Percentiles rank a stretch among this genome's conserved stretches.
These are phyloP conservation scores for Chaetomium sp. DNA, from an alignment of 2,329 filamentous ascomycete genomes.

Conservation along the genomic window DNA sequence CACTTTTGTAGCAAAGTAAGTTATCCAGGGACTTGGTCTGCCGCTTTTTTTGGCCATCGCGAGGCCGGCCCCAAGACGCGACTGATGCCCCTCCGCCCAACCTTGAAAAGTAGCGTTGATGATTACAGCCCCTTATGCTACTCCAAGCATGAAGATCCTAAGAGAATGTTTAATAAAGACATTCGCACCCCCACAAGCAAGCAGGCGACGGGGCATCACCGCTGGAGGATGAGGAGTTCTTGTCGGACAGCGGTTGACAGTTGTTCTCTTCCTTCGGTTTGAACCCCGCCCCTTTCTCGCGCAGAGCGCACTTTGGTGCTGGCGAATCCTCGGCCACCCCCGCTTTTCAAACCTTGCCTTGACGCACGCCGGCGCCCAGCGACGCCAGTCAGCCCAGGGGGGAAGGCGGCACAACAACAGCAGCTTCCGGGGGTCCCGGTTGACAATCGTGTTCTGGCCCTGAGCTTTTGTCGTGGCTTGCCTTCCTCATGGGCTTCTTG, in stretches of 20 bases:
- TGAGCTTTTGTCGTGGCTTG: neutral
- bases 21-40: no score
- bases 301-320: slow-evolving; percentile 9
- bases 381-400: slow-evolving; percentile 14
- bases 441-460: slow-evolving; percentile 2
- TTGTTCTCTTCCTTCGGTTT: neutral
- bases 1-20: no score
- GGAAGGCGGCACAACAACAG: slow-evolving; percentile 9
- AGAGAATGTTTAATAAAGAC: no score
- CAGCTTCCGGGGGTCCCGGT: slow-evolving; percentile 10
- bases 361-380: slow-evolving; percentile 15
- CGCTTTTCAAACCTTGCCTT: slow-evolving; percentile 22
- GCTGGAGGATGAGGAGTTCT: no score
- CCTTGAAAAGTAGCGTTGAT: no score
- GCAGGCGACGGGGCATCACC: no score
- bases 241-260: neutral
- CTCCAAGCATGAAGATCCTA: no score
- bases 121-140: no score
- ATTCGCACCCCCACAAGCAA: no score
- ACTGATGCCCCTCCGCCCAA: no score
- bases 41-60: no score
- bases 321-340: slow-evolving; percentile 23
- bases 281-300: slow-evolving; percentile 14
- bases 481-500: neutral
- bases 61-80: no score